Evolutionary conservation across 805 yeast genomes (phyloP), one percentile per base, ranked within the genome.

Genomic region (Myxozyma mucilagina): DNA sequence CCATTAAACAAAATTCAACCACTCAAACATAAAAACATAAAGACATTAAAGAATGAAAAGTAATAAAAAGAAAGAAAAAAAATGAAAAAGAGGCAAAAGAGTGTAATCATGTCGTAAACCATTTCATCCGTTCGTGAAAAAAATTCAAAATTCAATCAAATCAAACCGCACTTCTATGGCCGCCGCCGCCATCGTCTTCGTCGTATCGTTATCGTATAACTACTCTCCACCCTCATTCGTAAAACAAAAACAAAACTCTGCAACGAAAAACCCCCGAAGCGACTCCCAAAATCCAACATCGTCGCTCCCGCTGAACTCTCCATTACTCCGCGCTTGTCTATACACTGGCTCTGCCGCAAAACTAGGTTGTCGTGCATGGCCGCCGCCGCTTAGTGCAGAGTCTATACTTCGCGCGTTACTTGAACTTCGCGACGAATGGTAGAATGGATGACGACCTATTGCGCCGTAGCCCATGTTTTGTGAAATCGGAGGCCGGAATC

Each of bases 381-480:
- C 36, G 7, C 32, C 32, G 18, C 36, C 31, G 29, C 29, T 24
- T 24, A 24, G 4, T 38, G 38, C 45, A 3, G 55, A 43, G 51
- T 47, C 41, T 31, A 44, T 43, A 41, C 61, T 48, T 32, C 57
- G 57, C 36, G 57, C 56, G 34, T 45, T 56, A 41, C 57, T 39
- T 13, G 57, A 50, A 24, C 60, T 54, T 32, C 53, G 44, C 13
- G 53, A 31, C 20, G 51, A 44, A 34, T 57, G 55, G 54, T 63
- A 63, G 51, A 63, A 63, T 0, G 67, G 67, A 38, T 63, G 67
- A 5, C 67, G 65, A 36, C 54, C 58, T 34, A 63, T 63, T 8
- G 67, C 65, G 24, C 67, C 67, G 47, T 63, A 63, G 20, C 67
- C 67, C 67, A 63, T 63, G 49, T 63, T 63, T 52, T 63, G 67